Evolutionary conservation across 805 yeast species (phyloP), one percentile per base, ranked within the genome.

Genomic region (Metschnikowia borealis): DNA sequence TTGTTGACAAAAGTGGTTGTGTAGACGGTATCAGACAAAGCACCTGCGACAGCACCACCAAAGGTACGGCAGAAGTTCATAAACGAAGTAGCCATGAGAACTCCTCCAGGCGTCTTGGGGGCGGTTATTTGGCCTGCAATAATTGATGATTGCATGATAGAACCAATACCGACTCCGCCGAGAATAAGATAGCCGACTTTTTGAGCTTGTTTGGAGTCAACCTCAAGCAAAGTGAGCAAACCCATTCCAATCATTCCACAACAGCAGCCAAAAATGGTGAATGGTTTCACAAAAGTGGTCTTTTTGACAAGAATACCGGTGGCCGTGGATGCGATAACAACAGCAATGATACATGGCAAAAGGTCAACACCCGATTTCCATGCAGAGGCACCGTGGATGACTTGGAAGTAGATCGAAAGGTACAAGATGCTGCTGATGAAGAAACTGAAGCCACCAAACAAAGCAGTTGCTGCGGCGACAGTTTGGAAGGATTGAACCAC

Each of bases 31-130:
- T 75, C 78, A 3, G 74, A 70, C 17, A 77, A 61, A 36, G 66
- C 69, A 3, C 76, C 67, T 23, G 77, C 73, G 29, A 80, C 36
- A 1, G 82, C 69, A 40, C 79, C 76, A 18, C 78, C 79, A 15
- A 79, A 53, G 1, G 76, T 62, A 55, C 84, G 72, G 14, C 62
- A 60, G 57, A 77, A 78, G 53, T 71, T 69, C 50, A 77, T 49
- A 45, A 73, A 66, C 0, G 81, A 63, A 5, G 83, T 78, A 2
- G 79, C 69, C 62, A 79, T 60, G 43, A 81, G 77, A 6, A 71
- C 68, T 3, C 77, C 71, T 14, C 84, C 84, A 6, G 78, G 71
- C 1, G 68, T 61, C 52, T 79, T 76, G 33, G 85, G 83, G 10
- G 81, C 80, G 20, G 70, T 64, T 7, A 80, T 61, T 56, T 80